Percentiles rank a stretch among this genome's conserved stretches.
Conservation (phyloP, 805 yeast species). For the Zygoascus bituminiphila region DNA sequence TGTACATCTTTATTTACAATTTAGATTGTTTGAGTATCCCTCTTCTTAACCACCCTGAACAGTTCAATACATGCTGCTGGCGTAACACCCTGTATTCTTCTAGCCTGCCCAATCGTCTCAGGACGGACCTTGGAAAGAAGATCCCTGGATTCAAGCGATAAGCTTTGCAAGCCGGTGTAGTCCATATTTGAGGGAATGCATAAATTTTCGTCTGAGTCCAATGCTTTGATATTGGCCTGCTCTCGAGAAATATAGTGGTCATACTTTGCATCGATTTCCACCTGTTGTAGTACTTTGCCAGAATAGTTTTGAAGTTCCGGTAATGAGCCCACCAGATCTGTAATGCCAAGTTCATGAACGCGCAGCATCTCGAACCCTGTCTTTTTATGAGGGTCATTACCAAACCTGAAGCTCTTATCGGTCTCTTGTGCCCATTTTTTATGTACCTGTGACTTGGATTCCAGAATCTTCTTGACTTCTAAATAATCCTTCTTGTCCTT, state of each 20-base stretch:
- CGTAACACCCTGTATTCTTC: conserved; percentile 89
- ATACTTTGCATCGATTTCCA: conserved; percentile 75
- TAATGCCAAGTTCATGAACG: conserved; percentile 35
- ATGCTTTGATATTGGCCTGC: conserved; percentile 60
- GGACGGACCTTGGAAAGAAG: conserved; percentile 72
- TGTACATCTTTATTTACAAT: not conserved
- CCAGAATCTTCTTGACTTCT: conserved; percentile 39
- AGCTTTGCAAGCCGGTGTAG: conserved; percentile 48
- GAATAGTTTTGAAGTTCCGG: conserved; percentile 32
- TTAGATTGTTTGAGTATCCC: not conserved
- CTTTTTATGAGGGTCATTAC: conserved; percentile 33
- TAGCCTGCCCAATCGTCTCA: conserved; percentile 87
- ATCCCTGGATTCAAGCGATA: conserved; percentile 70
- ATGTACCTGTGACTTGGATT: conserved; percentile 41
- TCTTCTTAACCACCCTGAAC: conserved; percentile 31
- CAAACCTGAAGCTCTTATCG: conserved; percentile 12
- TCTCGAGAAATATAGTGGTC: conserved; percentile 74
- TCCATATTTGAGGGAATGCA: conserved; percentile 60
- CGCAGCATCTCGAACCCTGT: conserved; percentile 68
- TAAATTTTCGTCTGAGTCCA: conserved; percentile 73
- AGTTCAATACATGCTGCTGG: conserved; percentile 86
- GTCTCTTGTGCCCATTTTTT: conserved; percentile 52
- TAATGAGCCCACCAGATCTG: conserved; percentile 25
- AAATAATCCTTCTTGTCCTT: conserved; percentile 40
- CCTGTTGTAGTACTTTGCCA: conserved; percentile 47